Evolutionary conservation across 192 early-diverging fungal genomes (phyloP), one percentile per base, ranked within the genome.

Genomic region (Neocallimastix lanati): DNA sequence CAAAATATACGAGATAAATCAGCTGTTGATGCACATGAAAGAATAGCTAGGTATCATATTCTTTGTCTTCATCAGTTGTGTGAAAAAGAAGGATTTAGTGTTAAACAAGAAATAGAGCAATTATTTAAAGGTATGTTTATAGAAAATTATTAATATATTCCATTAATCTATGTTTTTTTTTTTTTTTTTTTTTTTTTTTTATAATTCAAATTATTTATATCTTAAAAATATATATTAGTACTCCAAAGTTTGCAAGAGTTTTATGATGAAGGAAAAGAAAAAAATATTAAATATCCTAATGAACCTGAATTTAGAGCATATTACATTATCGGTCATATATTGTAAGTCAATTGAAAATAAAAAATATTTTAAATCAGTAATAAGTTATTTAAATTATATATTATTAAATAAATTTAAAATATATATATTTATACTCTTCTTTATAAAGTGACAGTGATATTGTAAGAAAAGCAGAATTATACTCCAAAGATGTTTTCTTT

Each of bases 241-340:
- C 86, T 98, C 33, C 88, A 93, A 79, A 94, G 90, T 82, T 85
- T 98, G 79, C 90, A 89, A 33, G 93, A 96, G 85, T 94, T 93
- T 76, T 98, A 98, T 82, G 88, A 92, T 30, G 96, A 98, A 81
- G 85, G 91, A 77, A 81, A 86, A 15, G 82, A 84, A 15, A 85
- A 86, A 4, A 87, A 87, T 25, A 82, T 87, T 5, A 76, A 78
- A 2, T 90, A 88, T 29, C 86, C 90, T 0, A 96, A 96, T 76
- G 95, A 98, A 84, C 87, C 94, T 2, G 95, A 98, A 83, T 96
- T 98, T 81, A 88, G 92, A 38, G 96, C 94, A 0, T 97, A 97
- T 86, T 92, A 93, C 80, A 87, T 97, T 16, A 86, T 94, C 14
- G 86, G 89, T 25, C 92, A 95, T 50, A 79, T 92, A 76, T 90